Percentiles rank a stretch among this genome's conserved stretches.
phyloP scores from a whole-genome alignment of 129 eudicot species.

The Chrysanthemum makinoi region DNA sequence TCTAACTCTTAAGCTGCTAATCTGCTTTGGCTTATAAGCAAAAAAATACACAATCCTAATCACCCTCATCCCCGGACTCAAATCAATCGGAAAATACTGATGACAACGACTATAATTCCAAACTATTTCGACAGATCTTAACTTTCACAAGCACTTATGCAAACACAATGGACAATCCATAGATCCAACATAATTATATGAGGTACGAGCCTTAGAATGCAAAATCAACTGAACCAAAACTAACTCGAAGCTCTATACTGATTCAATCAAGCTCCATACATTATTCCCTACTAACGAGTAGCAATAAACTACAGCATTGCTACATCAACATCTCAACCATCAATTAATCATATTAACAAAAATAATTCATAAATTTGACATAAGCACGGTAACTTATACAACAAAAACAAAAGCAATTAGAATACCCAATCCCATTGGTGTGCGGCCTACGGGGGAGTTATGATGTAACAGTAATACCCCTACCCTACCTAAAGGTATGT shows the following conservation, averaged over 20 bases:
- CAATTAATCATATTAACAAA: slow-evolving; percentile 11
- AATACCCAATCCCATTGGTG: too few species aligned
- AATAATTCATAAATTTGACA: slow-evolving; percentile 2
- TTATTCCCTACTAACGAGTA: slow-evolving; percentile 13
- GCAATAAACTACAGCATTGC: slow-evolving; percentile 21
- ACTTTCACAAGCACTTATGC: slow-evolving; percentile 2
- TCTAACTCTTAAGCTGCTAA: not conserved
- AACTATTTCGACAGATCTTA: not conserved
- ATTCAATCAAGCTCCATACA: slow-evolving; percentile 11
- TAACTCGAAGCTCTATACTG: not conserved
- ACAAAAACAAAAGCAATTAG: too few species aligned
- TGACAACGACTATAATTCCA: not conserved
- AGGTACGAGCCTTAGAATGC: slow-evolving; percentile 1
- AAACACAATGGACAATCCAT: not conserved
- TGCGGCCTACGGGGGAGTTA: too few species aligned
- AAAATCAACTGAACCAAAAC: slow-evolving; percentile 11
- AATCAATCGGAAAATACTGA: not conserved
- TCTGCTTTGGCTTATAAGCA: not conserved
- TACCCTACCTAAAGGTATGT: too few species aligned
- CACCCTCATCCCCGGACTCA: too few species aligned
- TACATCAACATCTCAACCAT: not conserved
- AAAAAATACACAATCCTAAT: too few species aligned
- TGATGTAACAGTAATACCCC: too few species aligned
- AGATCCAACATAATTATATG: slow-evolving; percentile 7
- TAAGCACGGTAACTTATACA: not conserved